A percentile compares a stretch with the other conserved stretches of the same genome.
phyloP scores from a whole-genome alignment of 495 filamentous ascomycete genomes.

The Oleoguttula mirabilis region DNA sequence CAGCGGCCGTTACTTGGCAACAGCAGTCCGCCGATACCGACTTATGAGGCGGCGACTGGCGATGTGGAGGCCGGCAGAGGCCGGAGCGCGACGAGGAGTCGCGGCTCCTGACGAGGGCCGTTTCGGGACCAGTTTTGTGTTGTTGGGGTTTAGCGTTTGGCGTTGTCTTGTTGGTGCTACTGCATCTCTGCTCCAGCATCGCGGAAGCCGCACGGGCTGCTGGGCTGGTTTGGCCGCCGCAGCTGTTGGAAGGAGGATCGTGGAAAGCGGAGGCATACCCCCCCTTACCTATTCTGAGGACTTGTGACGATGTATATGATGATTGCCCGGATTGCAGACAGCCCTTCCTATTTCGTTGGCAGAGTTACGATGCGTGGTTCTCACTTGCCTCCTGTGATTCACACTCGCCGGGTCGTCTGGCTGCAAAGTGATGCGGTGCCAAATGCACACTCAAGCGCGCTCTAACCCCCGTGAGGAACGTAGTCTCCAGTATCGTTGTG shows the following conservation, averaged over 20 bases:
- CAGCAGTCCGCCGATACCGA: slow-evolving; percentile 27
- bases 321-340: too few relatives aligned
- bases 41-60: slow-evolving; percentile 27
- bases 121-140: not conserved
- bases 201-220: not conserved
- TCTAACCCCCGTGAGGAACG: too few relatives aligned
- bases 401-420: too few relatives aligned
- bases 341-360: too few relatives aligned
- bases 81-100: slow-evolving; percentile 18
- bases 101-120: not conserved
- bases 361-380: too few relatives aligned
- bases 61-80: slow-evolving; percentile 16
- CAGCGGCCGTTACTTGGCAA: slow-evolving; percentile 3
- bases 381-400: too few relatives aligned
- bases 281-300: not conserved
- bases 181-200: not conserved
- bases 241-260: not conserved
- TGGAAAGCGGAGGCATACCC: not conserved
- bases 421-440: too few relatives aligned
- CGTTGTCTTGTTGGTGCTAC: not conserved
- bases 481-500: too few relatives aligned
- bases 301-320: too few relatives aligned
- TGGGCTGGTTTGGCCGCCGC: not conserved
- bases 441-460: too few relatives aligned
- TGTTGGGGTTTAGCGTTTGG: not conserved